Evolutionary conservation across 768 basidiomycete genomes (phyloP), one percentile per base, ranked within the genome.

Genomic region (Boletus fagicola): DNA sequence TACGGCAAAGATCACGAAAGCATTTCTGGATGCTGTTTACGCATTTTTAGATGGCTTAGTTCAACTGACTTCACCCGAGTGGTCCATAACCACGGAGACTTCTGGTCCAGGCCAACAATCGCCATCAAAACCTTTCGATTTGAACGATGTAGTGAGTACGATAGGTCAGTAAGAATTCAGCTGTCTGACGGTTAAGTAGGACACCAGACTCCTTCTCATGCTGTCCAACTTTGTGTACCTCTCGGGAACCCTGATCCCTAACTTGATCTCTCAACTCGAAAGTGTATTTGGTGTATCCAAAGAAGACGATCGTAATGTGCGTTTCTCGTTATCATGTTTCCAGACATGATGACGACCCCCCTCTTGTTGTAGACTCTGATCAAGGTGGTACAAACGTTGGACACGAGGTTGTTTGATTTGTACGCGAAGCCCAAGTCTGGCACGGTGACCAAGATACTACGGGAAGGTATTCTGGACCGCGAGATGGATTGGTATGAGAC

Each of bases 401-500:
- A 98, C 76, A 86, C 85, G 72, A 90, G 84, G 42, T 78, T 99
- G 31, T 98, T 98, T 67, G 86, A 92, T 54, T 87, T 90, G 50
- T 97, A 92, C 68, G 77, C 90, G 62, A 90, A 88, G 64, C 86
- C 92, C 40, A 93, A 94, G 69, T 78, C 87, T n/a, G 78, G 78
- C n/a, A 74, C 75, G 15, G 80, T 93, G 33, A 86, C 78, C 49
- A 72, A 75, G 36, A 85, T 92, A 49, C 77, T 98, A 39, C 83
- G 87, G 28, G 77, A 78, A 51, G 97, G 97, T 11, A 88, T 99
- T 46, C 76, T 97, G 30, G 82, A 90, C 50, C 77, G 77, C 28
- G 76, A 80, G 33, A 91, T 98, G 81, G 92, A 98, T 68, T 99
- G 97, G 97, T 91, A 87, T 65, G 89, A 94, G 62, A 93, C 92